Evolutionary conservation across 202 grass and related monocot species (phyloP).

Genomic region (Digitaria exilis): DNA sequence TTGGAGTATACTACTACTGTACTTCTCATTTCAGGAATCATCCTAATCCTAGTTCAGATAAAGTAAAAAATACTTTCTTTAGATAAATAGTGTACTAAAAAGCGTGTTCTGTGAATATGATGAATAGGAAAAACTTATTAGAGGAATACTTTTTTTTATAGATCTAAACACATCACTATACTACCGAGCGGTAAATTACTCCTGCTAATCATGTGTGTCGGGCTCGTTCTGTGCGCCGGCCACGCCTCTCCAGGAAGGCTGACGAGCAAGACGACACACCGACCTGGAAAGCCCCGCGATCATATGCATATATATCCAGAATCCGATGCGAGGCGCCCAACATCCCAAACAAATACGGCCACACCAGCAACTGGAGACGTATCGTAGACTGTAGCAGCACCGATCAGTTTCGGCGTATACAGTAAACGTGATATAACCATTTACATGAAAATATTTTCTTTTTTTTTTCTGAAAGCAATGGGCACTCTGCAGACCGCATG

Average conservation of each 20-base stretch:
- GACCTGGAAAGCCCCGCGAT: constrained; percentile 11
- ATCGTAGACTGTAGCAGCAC: no score
- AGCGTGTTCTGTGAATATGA: no score
- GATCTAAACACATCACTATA: no score
- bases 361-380: background rate
- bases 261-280: constrained; percentile 36
- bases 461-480: background rate
- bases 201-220: constrained; percentile 30
- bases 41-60: background rate
- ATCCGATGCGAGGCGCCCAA: background rate
- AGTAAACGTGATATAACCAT: background rate
- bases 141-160: no score
- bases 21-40: constrained; percentile 3
- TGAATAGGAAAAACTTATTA: no score
- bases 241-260: constrained; percentile 22
- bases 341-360: background rate
- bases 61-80: no score
- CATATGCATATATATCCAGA: constrained; percentile 25
- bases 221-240: background rate
- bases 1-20: no score
- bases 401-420: no score
- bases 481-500: background rate
- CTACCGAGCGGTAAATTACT: background rate
- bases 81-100: no score
- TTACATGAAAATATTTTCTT: no score